Evolutionary conservation across 225 moss, liverwort and hornwort genomes (phyloP), one percentile per base, ranked within the genome.

Genomic region (Asterella californica): DNA sequence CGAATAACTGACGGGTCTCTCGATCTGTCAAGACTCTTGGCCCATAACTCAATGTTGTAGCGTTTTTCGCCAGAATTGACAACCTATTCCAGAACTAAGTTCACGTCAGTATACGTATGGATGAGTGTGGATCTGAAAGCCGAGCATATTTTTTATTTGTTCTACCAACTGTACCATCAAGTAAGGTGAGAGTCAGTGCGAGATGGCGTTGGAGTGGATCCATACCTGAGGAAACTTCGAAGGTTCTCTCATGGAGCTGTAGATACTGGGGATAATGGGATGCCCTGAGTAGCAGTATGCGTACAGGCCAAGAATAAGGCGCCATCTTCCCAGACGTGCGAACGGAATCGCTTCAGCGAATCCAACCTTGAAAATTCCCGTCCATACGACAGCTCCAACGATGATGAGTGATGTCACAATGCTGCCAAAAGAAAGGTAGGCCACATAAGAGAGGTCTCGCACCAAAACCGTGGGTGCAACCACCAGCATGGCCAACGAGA

Each of bases 211-310:
- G 21, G 25, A 50, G 6, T 47, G 54, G 10, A 22, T 19, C 19
- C 15, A 12, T 82, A 87, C 87, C 81, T 32, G 50, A 9, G 70
- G 67, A 33, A 82, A 87, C 21, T 80, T 69, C 10, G 80, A 67
- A 14, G 81, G 86, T 34, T 79, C 49, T 55, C 69, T 63, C 86
- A 87, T 87, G 54, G 80, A 77, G 29, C 53, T 79, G 79, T 81
- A 83, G 55, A 87, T 84, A 60, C 33, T 84, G 22, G 83, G 86
- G 9, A 87, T 34, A 54, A 87, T 15, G 24, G 81, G 53, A 19
- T 87, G 86, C 7, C 83, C 86, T 14, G 71, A 32, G 68, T 83
- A 87, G 71, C 81, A 83, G 68, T 59, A 87, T 2, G 83, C 83
- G 46, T 79, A 84, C 33, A 87, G 48, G 19, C 86, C 83, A 18